Evolutionary conservation across 352 stramenopile genomes (phyloP).

Genomic region (Peronosclerospora sorghi): DNA sequence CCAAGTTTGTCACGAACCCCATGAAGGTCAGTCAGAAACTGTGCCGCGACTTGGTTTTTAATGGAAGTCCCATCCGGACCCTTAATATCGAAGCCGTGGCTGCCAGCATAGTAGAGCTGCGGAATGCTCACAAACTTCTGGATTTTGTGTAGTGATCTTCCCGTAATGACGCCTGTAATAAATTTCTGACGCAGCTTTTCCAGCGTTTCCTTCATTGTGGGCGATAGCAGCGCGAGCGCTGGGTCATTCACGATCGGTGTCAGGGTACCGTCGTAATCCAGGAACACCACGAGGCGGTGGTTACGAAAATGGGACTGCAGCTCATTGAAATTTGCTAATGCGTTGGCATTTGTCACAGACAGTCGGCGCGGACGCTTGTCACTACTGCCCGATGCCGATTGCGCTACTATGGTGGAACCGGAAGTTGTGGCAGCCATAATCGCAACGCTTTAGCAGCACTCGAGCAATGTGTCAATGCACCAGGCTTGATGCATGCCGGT

Average conservation of each 20-base stretch:
- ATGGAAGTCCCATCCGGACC: constrained; percentile 65
- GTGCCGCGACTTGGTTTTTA: constrained; percentile 76
- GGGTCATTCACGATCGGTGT: constrained; percentile 87
- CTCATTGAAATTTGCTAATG: constrained; percentile 54
- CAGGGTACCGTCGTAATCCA: constrained; percentile 86
- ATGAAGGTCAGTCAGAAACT: constrained; percentile 59
- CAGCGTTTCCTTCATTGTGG: constrained; percentile 57
- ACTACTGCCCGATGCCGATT: background rate
- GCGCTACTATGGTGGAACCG: background rate
- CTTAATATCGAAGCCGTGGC: constrained; percentile 85
- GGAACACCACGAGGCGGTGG: constrained; percentile 69
- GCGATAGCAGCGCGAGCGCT: constrained; percentile 49
- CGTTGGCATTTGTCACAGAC: constrained; percentile 64
- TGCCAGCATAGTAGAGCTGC: constrained; percentile 78
- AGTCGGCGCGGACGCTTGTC: constrained; percentile 24
- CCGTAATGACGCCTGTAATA: constrained; percentile 35
- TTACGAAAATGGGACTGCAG: constrained; percentile 40
- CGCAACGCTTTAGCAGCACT: constrained; percentile 3
- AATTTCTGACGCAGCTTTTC: constrained; percentile 70
- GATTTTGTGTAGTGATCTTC: too few relatives aligned
- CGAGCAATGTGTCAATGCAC: constrained; percentile 10
- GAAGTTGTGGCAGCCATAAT: constrained; percentile 7
- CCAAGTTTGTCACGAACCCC: constrained; percentile 40
- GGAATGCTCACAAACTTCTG: too few relatives aligned
- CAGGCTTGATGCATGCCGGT: constrained; percentile 9